These are phyloP conservation scores for Malus hybrid DNA, from an alignment of 331 rosid species.

Conservation along the genomic window DNA sequence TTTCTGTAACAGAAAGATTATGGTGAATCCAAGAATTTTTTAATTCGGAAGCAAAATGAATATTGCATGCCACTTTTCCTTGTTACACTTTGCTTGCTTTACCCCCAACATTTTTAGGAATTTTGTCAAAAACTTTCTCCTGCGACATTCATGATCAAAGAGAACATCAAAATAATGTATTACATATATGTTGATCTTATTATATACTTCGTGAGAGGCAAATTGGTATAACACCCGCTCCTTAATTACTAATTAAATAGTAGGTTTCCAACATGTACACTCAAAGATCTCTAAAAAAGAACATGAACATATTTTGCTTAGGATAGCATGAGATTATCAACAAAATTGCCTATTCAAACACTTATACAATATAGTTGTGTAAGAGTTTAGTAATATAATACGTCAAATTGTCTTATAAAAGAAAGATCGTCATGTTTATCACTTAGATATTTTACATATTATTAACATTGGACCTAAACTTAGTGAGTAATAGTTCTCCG, in stretches of 20 bases:
- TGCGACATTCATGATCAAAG: too few relatives aligned
- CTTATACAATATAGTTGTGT: too few relatives aligned
- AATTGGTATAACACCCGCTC: background rate
- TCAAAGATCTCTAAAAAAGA: background rate
- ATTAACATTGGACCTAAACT: background rate
- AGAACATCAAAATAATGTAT: too few relatives aligned
- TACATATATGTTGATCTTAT: too few relatives aligned
- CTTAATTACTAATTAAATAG: background rate
- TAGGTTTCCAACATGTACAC: background rate
- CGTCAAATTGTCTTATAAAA: background rate
- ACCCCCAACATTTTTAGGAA: too few relatives aligned
- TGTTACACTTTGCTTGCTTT: background rate
- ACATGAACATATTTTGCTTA: background rate
- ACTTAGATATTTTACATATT: too few relatives aligned
- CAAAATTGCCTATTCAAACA: background rate
- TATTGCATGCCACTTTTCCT: too few relatives aligned
- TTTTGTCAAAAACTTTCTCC: too few relatives aligned
- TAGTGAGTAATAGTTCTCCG: background rate
- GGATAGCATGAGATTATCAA: background rate
- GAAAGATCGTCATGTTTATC: background rate
- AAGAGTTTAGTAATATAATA: background rate
- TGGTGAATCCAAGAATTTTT: background rate
- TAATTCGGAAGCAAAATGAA: background rate
- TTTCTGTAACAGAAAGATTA: background rate
- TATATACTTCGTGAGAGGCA: background rate